Evolutionary conservation across 2,329 filamentous ascomycete species (phyloP).

Genomic region (Ramichloridium luteum): DNA sequence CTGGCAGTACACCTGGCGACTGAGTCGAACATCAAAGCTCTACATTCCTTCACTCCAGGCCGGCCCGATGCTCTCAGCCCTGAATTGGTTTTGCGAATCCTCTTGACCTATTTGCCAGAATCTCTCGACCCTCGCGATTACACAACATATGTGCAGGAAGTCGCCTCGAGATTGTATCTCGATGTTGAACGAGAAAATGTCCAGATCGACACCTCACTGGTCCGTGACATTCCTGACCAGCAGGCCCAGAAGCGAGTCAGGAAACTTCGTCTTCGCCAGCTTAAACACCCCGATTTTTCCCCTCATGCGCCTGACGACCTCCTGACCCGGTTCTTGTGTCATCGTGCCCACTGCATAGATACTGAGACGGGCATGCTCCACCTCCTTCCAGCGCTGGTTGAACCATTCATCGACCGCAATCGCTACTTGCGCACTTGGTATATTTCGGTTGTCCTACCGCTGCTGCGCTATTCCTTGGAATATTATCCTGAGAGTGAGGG

Average conservation of each 20-base stretch:
- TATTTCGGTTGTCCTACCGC: slow-evolving; percentile 55
- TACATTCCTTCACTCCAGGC: slow-evolving; percentile 48
- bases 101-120: slow-evolving; percentile 69
- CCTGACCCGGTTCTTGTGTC: slow-evolving; percentile 53
- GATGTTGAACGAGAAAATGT: slow-evolving; percentile 29
- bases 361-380: slow-evolving; percentile 57
- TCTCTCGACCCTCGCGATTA: slow-evolving; percentile 52
- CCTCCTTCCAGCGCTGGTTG: slow-evolving; percentile 54
- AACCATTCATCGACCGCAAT: slow-evolving; percentile 53
- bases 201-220: slow-evolving; percentile 41
- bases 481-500: slow-evolving; percentile 48
- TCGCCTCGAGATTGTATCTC: slow-evolving; percentile 39
- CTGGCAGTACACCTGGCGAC: slow-evolving; percentile 60
- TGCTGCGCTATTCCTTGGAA: slow-evolving; percentile 56
- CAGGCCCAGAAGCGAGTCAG: slow-evolving; percentile 52
- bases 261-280: slow-evolving; percentile 50
- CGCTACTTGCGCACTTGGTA: slow-evolving; percentile 55
- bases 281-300: slow-evolving; percentile 40
- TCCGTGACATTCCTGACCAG: slow-evolving; percentile 49
- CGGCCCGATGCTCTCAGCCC: slow-evolving; percentile 48
- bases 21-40: slow-evolving; percentile 49
- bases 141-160: slow-evolving; percentile 45
- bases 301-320: slow-evolving; percentile 41
- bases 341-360: slow-evolving; percentile 57
- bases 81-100: slow-evolving; percentile 56